Percentiles rank a stretch among this genome's conserved stretches.
These are phyloP conservation scores for Theobroma grandiflorum DNA, from an alignment of 441 rosid species.

Conservation along the genomic window DNA sequence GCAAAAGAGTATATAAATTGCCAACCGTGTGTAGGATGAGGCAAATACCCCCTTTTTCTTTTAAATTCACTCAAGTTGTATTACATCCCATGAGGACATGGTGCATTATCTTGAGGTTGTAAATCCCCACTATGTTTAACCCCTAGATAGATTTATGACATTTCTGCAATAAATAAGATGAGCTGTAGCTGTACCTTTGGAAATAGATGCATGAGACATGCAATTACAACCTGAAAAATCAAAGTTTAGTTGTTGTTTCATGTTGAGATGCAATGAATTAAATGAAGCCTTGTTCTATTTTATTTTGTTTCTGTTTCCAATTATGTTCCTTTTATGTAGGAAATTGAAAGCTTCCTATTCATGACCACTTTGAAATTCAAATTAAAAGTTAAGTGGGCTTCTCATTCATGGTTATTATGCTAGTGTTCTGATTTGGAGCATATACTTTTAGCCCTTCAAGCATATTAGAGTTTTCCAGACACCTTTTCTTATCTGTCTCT, in stretches of 20 bases:
- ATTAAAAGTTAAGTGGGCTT: not conserved
- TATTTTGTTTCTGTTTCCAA: not conserved
- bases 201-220: not conserved
- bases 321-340: constrained; percentile 1
- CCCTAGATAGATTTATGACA: not conserved
- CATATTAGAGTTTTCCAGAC: not conserved
- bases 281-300: not conserved
- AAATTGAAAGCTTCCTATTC: constrained; percentile 14
- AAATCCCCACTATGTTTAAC: not conserved
- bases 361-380: not conserved
- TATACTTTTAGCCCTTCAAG: not conserved
- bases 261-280: not conserved
- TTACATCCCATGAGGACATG: not conserved
- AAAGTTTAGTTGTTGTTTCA: not conserved
- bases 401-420: not conserved
- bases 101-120: not conserved
- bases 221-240: not conserved
- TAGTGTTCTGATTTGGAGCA: constrained; percentile 1
- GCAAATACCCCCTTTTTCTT: not conserved
- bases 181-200: not conserved
- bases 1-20: constrained; percentile 3
- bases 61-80: not conserved
- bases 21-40: not conserved
- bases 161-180: constrained; percentile 16
- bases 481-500: not conserved